These are phyloP conservation scores for Castanea sativa DNA, from an alignment of 306 rosid species.

Conservation along the genomic window DNA sequence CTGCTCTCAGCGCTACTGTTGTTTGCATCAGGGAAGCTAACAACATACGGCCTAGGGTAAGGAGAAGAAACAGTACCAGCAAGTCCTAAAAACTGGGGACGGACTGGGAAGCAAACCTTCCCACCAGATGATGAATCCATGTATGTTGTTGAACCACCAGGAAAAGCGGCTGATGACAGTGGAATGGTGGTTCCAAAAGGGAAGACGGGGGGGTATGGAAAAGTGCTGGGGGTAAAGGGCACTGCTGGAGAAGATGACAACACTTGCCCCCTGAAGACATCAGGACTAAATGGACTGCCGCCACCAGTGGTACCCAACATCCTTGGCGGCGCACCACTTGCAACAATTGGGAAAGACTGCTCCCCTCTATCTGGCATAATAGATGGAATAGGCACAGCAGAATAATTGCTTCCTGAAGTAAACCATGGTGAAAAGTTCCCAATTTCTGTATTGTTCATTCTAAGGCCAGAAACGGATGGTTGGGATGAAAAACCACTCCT, in stretches of 20 bases:
- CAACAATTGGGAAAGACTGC: constrained; percentile 53
- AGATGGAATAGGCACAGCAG: constrained; percentile 72
- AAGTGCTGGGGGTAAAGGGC: constrained; percentile 59
- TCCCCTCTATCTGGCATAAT: constrained; percentile 77
- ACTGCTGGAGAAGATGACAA: constrained; percentile 85
- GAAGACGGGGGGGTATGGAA: constrained; percentile 78
- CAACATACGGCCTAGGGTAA: constrained; percentile 68
- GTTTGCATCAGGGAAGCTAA: constrained; percentile 76
- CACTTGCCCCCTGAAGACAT: constrained; percentile 73
- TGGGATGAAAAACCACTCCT: constrained; percentile 46
- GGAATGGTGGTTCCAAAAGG: constrained; percentile 86
- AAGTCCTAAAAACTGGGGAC: constrained; percentile 76
- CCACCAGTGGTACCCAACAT: constrained; percentile 65
- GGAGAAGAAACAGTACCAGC: constrained; percentile 64
- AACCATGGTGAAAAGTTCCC: constrained; percentile 86
- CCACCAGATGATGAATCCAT: constrained; percentile 77
- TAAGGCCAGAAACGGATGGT: constrained; percentile 46
- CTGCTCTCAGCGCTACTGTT: constrained; percentile 58
- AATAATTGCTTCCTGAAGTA: constrained; percentile 63
- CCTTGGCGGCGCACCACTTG: constrained; percentile 66
- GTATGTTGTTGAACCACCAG: constrained; percentile 78
- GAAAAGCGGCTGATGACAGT: constrained; percentile 64
- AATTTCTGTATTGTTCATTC: constrained; percentile 58
- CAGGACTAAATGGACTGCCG: constrained; percentile 66
- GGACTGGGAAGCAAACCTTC: constrained; percentile 77